A percentile compares a stretch with the other conserved stretches of the same genome.
Conservation (phyloP, 306 rosid species). For the Corylus avellana region DNA sequence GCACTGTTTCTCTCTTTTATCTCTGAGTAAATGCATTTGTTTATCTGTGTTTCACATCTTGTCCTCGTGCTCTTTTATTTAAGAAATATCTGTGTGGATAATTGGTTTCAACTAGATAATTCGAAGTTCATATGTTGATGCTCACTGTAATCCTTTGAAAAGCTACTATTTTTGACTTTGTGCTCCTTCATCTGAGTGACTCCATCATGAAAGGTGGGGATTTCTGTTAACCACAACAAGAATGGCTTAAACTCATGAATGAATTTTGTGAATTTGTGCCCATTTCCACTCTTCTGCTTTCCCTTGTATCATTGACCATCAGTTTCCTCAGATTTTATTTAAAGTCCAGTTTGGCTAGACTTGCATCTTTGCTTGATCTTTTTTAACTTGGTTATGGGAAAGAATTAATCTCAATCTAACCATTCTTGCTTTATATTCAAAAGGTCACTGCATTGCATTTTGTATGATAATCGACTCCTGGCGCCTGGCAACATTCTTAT, state of each 20-base stretch:
- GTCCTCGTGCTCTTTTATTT: neutral
- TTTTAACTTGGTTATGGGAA: neutral
- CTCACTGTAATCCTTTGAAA: neutral
- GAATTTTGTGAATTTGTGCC: neutral
- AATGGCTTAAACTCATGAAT: neutral
- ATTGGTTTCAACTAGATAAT: neutral
- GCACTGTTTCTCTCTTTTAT: neutral
- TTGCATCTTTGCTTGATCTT: neutral
- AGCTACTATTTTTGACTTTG: neutral
- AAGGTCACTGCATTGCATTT: neutral
- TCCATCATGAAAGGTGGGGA: neutral
- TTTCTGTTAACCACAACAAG: neutral
- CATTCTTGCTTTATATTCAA: neutral
- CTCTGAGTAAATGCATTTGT: neutral
- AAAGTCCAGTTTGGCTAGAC: slow-evolving; percentile 1
- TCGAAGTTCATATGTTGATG: neutral
- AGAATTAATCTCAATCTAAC: neutral
- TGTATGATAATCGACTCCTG: slow-evolving; percentile 6
- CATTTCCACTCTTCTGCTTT: neutral
- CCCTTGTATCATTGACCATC: neutral
- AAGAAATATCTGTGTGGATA: neutral
- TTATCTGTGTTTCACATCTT: neutral
- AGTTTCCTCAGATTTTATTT: neutral
- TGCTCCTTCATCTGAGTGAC: neutral
- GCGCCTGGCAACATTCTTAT: neutral